Evolutionary conservation across 108 stramenopile genomes (phyloP).

Genomic region (Aureococcus anophagefferens): DNA sequence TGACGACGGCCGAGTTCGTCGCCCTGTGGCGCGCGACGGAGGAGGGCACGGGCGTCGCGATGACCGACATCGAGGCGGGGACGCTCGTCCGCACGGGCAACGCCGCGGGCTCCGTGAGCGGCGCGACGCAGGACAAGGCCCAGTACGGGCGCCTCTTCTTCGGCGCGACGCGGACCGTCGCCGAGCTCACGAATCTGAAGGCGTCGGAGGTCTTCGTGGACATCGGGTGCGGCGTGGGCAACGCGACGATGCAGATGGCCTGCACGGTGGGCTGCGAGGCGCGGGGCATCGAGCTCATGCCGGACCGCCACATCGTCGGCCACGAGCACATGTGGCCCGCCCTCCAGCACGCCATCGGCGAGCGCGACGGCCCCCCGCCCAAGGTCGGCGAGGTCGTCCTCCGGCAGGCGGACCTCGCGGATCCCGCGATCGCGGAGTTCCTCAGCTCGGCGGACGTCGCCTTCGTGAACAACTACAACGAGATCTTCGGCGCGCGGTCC

Average conservation of each 20-base stretch:
- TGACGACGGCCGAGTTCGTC: background rate
- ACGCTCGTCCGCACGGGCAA: background rate
- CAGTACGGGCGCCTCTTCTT: conserved; percentile 2
- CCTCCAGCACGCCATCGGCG: background rate
- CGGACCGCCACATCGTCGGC: background rate
- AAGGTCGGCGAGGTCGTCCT: conserved; percentile 7
- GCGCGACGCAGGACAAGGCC: background rate
- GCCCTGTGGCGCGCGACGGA: background rate
- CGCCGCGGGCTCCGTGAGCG: background rate
- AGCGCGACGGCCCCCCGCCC: background rate
- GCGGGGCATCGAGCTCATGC: conserved; percentile 45
- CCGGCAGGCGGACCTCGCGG: conserved; percentile 35
- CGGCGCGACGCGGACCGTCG: background rate
- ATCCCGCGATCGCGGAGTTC: conserved; percentile 26
- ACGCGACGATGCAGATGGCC: conserved; percentile 39
- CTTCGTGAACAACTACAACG: conserved; percentile 45
- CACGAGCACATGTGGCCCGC: background rate
- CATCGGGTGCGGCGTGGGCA: conserved; percentile 48
- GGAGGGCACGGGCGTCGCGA: background rate
- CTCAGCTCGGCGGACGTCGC: conserved; percentile 33
- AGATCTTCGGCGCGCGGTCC: conserved; percentile 41
- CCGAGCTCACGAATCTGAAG: background rate
- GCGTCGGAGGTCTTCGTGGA: conserved; percentile 30
- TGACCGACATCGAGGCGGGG: background rate
- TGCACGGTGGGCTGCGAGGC: conserved; percentile 38